Evolutionary conservation across 352 stramenopile species (phyloP).

Genomic region (Globisporangium irregulare): DNA sequence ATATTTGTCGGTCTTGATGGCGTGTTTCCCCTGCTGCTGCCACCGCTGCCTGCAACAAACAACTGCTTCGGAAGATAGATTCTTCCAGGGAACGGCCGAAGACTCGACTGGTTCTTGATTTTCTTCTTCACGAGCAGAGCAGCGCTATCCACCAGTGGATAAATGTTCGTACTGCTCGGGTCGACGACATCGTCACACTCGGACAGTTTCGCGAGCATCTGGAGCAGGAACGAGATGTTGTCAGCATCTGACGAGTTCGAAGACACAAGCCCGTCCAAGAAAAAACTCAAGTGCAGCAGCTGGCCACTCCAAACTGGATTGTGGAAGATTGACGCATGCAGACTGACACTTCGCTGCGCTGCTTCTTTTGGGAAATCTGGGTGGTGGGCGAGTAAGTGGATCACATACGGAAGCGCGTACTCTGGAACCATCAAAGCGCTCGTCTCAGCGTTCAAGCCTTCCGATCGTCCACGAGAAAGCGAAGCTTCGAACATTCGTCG

Average conservation of each 20-base stretch:
- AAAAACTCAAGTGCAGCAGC: conserved; percentile 59
- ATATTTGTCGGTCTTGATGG: conserved; percentile 1
- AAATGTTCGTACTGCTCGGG: conserved; percentile 42
- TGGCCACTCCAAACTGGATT: conserved; percentile 50
- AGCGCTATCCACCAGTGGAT: conserved; percentile 59
- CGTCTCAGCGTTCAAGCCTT: conserved; percentile 12
- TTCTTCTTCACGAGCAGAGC: conserved; percentile 69
- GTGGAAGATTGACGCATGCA: conserved; percentile 28
- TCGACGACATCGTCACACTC: conserved; percentile 62
- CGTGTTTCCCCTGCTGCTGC: conserved; percentile 1
- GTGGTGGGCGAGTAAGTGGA: conserved; percentile 82
- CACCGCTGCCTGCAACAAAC: conserved; percentile 24
- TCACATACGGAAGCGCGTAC: conserved; percentile 75
- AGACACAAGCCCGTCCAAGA: conserved; percentile 70
- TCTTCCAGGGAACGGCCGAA: conserved; percentile 79
- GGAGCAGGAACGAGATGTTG: conserved; percentile 85
- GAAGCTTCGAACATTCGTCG: conserved; percentile 67
- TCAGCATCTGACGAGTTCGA: conserved; percentile 44
- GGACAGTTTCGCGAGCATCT: conserved; percentile 76
- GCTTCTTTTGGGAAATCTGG: conserved; percentile 53
- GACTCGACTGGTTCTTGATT: conserved; percentile 83
- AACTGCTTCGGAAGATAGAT: conserved; percentile 83
- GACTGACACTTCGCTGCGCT: conserved; percentile 29
- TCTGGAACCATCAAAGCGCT: conserved; percentile 76
- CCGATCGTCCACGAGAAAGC: conserved; percentile 18